Evolutionary conservation across 192 early-diverging fungal genomes (phyloP).

Genomic region (Podila epicladia): DNA sequence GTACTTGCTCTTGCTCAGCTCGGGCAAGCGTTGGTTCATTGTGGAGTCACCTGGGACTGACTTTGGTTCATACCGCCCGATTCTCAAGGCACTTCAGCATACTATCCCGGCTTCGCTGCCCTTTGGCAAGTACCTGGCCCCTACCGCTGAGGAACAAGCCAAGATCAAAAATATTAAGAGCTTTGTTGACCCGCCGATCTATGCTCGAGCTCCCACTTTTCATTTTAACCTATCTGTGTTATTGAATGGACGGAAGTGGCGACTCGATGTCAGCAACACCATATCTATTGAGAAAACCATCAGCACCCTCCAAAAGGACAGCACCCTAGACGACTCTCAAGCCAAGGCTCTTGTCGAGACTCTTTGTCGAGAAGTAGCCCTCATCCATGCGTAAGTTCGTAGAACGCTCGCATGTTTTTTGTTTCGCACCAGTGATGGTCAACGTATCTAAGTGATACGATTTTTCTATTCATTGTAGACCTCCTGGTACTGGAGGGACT

Average conservation of each 20-base stretch:
- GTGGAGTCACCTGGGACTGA: conserved; percentile 49
- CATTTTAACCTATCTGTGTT: conserved; percentile 39
- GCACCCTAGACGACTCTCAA: conserved; percentile 62
- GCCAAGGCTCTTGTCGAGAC: conserved; percentile 56
- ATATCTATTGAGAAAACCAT: neutral
- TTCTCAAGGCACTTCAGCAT: conserved; percentile 48
- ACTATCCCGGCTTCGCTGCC: conserved; percentile 38
- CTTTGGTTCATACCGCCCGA: conserved; percentile 48
- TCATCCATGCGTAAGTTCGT: conserved; percentile 59
- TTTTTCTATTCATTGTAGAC: conserved; percentile 24
- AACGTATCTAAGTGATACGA: neutral
- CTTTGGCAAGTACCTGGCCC: conserved; percentile 51
- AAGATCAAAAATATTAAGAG: neutral
- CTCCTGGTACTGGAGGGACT: conserved; percentile 63
- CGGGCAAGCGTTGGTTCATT: conserved; percentile 24
- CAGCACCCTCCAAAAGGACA: conserved; percentile 4
- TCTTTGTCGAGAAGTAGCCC: conserved; percentile 56
- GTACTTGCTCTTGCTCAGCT: conserved; percentile 28
- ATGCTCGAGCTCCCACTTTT: conserved; percentile 46
- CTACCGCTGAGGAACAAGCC: conserved; percentile 7
- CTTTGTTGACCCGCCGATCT: conserved; percentile 41
- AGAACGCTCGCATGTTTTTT: too few species aligned
- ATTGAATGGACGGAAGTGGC: conserved; percentile 3
- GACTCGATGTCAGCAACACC: conserved; percentile 13
- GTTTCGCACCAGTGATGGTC: too few species aligned